phyloP scores from a whole-genome alignment of 345 rosid genomes.

The Angophora floribunda region DNA sequence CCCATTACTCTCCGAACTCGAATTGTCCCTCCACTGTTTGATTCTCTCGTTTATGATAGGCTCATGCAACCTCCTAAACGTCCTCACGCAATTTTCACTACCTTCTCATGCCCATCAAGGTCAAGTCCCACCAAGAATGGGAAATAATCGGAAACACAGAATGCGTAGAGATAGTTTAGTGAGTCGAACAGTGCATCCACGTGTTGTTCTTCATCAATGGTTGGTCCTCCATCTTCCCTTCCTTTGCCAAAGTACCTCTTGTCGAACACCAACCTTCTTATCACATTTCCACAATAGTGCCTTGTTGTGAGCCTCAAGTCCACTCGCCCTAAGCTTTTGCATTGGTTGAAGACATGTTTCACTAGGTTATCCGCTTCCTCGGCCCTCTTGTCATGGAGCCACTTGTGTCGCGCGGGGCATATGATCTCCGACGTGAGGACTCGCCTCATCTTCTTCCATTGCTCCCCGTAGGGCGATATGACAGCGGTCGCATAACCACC shows the following conservation, averaged over 20 bases:
- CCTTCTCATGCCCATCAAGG: not conserved
- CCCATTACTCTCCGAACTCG: not conserved
- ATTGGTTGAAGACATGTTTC: conserved; percentile 1
- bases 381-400: not conserved
- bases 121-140: not conserved
- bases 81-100: not conserved
- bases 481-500: not conserved
- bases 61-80: not conserved
- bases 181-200: not conserved
- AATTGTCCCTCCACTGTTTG: not conserved
- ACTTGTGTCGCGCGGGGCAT: not conserved
- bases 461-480: conserved; percentile 23
- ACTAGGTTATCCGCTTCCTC: not conserved
- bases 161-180: not conserved
- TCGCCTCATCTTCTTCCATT: conserved; percentile 41
- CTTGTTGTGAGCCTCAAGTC: not conserved
- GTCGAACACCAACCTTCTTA: conserved; percentile 5
- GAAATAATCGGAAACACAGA: not conserved
- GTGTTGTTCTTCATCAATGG: not conserved
- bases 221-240: not conserved
- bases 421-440: conserved; percentile 13
- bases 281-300: conserved; percentile 11
- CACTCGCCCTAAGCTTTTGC: not conserved
- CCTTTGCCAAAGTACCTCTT: not conserved
- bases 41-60: not conserved